Base-by-base conservation (phyloP, 805 yeast genomes). In the Cyberlindnera suaveolens region DNA sequence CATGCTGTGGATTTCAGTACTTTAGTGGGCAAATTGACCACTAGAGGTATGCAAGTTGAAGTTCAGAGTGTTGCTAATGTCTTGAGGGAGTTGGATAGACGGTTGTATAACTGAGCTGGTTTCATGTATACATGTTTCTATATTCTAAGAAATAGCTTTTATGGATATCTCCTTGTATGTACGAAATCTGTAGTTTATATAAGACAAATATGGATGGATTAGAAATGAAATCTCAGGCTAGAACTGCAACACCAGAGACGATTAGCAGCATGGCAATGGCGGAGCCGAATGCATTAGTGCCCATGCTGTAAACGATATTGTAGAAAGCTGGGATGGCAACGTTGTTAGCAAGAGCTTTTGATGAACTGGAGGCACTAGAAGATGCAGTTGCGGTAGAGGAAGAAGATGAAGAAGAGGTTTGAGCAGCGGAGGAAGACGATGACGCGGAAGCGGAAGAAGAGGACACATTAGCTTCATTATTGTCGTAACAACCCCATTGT, bases 41-140 rank as follows among this genome's bases (percentile, higher is more conserved):
- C 95, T 1, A 70, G 84, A 49, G 96, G 95, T 3, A 85, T 85
- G 83, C 87, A 83, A 55, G 95, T 89, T 38, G 96, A 89, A 57
- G 95, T 85, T n/a, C 87, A 83, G 55, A 78, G 88, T 52, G 93
- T 89, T 30, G 95, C 93, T 27, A 83, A 84, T 54, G 89, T 87
- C 17, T 66, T 88, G 48, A 70, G 96, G 31, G 93, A 87, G 54
- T 68, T 89, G 57, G 96, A 89, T 61, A 72, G 85, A 57, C 45
- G 61, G 34, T 23, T 54, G 37, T 49, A 55, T 39, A 52, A 50
- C 55, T 46, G 39, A 37, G 27, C 27, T 23, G 27, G 27, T 10
- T 23, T 23, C 27, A 10, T 9, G 27, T 23, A 9, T 23, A 23
- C 27, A 15, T 36, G 18, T 8, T 9, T 23, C 17, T 36, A 38